Evolutionary conservation across 345 rosid species (phyloP).

Genomic region (Eucalyptus cloeziana): DNA sequence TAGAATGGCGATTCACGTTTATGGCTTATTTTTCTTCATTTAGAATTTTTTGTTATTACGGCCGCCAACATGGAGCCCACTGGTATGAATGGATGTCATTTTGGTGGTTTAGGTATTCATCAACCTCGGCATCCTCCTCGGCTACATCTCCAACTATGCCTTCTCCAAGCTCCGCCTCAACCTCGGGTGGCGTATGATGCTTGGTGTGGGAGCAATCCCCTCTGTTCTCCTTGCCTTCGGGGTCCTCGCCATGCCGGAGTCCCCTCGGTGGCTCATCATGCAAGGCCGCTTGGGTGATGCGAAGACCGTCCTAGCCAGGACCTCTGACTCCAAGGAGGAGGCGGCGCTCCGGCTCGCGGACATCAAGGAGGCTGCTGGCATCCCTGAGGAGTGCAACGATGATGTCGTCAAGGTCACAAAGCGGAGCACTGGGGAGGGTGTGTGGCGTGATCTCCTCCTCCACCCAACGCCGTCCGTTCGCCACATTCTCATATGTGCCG

Average conservation of each 20-base stretch:
- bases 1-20: background rate
- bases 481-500: constrained; percentile 44
- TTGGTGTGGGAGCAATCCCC: constrained; percentile 71
- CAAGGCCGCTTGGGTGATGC: constrained; percentile 87
- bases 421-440: constrained; percentile 44
- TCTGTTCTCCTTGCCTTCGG: constrained; percentile 45
- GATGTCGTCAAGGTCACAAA: constrained; percentile 41
- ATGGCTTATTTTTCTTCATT: too few species aligned
- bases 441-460: constrained; percentile 59
- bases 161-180: constrained; percentile 47
- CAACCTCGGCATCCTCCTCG: constrained; percentile 56
- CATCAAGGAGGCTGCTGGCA: constrained; percentile 80
- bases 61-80: background rate
- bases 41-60: background rate
- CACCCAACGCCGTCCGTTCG: constrained; percentile 58
- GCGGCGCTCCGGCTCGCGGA: constrained; percentile 50
- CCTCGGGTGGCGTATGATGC: constrained; percentile 86
- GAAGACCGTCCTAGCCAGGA: constrained; percentile 54
- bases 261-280: constrained; percentile 94
- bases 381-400: constrained; percentile 65
- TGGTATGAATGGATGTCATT: background rate
- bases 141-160: constrained; percentile 76
- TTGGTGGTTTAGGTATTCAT: constrained; percentile 51
- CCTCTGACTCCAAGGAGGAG: constrained; percentile 65
- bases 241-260: constrained; percentile 82